These are phyloP conservation scores for Proliferodiscus dingleyae DNA, from an alignment of 2,329 filamentous ascomycete genomes.

Conservation along the genomic window DNA sequence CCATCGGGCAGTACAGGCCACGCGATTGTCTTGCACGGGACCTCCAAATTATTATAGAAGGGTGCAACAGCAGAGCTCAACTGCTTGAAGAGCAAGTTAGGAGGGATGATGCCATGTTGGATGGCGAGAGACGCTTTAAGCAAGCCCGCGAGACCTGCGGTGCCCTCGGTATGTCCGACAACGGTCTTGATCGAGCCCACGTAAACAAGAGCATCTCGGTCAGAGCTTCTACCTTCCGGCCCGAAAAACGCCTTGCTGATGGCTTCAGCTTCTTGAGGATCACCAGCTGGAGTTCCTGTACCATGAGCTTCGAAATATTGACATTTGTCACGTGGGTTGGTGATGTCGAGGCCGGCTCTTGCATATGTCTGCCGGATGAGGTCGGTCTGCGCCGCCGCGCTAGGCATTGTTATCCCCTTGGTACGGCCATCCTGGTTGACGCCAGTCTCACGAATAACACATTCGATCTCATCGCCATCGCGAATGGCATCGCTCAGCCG, in stretches of 20 bases:
- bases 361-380: conserved; percentile 34
- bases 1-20: conserved; percentile 11
- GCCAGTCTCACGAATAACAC: conserved; percentile 41
- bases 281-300: conserved; percentile 36
- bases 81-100: conserved; percentile 28
- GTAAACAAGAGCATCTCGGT: neutral
- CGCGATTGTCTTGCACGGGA: neutral
- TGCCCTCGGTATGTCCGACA: conserved; percentile 24
- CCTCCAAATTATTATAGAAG: conserved; percentile 1
- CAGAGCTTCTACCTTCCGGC: neutral
- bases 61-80: conserved; percentile 31
- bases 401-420: conserved; percentile 50
- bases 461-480: conserved; percentile 49
- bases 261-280: conserved; percentile 40
- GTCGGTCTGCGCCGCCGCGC: conserved; percentile 35
- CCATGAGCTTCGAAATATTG: conserved; percentile 47
- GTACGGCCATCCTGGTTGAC: conserved; percentile 48
- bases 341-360: conserved; percentile 37
- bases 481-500: conserved; percentile 36
- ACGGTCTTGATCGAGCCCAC: conserved; percentile 21
- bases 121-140: conserved; percentile 26
- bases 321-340: conserved; percentile 33
- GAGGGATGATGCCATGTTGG: conserved; percentile 25
- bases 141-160: conserved; percentile 27
- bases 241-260: conserved; percentile 26